Evolutionary conservation across 2,329 filamentous ascomycete species (phyloP).

Genomic region (Apiospora marii): DNA sequence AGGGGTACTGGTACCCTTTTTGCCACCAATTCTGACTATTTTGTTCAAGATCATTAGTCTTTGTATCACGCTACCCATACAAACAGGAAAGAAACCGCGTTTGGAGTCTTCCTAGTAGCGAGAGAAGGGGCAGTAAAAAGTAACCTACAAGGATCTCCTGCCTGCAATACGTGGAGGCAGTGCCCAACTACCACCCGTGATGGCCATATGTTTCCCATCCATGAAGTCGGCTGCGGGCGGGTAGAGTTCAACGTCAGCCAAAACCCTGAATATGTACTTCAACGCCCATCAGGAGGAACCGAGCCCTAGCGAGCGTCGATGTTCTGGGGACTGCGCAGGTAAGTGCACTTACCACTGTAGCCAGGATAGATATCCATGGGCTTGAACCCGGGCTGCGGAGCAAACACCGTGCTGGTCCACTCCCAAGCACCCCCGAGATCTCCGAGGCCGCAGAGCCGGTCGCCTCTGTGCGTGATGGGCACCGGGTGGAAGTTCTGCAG

Average conservation of each 20-base stretch:
- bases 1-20: background rate
- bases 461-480: background rate
- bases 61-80: background rate
- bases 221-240: background rate
- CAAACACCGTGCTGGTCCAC: background rate
- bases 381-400: background rate
- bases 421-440: background rate
- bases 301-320: too few species aligned
- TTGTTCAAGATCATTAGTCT: background rate
- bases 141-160: background rate
- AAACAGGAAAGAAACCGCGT: too few species aligned
- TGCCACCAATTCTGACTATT: background rate
- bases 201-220: background rate
- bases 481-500: background rate
- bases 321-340: too few species aligned
- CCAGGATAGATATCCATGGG: background rate
- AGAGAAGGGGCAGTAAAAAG: background rate
- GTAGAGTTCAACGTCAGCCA: background rate
- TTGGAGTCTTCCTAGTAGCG: too few species aligned
- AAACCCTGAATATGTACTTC: too few species aligned
- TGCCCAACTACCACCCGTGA: background rate
- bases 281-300: too few species aligned
- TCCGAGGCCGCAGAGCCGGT: background rate
- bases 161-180: background rate
- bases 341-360: background rate